A percentile compares a stretch with the other conserved stretches of the same genome.
These are phyloP conservation scores for Globisporangium carolinianum DNA, from an alignment of 352 stramenopile species.

Conservation along the genomic window DNA sequence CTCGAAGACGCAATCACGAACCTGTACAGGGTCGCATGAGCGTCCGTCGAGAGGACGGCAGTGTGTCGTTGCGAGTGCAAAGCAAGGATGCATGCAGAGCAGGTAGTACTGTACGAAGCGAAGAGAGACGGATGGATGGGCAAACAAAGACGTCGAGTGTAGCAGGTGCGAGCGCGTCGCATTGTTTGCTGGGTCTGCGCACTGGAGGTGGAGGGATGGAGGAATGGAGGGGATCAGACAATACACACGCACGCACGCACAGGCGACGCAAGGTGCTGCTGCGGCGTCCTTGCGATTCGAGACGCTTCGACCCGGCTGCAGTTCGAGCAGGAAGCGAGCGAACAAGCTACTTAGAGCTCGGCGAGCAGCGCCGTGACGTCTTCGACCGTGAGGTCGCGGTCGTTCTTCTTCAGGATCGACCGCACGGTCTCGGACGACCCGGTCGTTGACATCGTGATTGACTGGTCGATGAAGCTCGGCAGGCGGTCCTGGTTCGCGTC, in stretches of 20 bases:
- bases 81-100: background rate
- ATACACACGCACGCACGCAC: no score
- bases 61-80: background rate
- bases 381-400: constrained; percentile 83
- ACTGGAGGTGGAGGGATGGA: no score
- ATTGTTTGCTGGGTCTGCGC: no score
- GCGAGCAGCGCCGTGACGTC: constrained; percentile 73
- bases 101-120: background rate
- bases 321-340: no score
- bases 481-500: constrained; percentile 71
- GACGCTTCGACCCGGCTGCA: no score
- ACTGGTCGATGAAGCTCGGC: constrained; percentile 59
- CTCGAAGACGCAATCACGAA: constrained; percentile 14
- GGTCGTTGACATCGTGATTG: constrained; percentile 39
- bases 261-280: no score
- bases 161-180: no score
- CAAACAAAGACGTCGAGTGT: no score
- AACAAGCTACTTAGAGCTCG: constrained; percentile 30
- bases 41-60: background rate
- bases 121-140: no score
- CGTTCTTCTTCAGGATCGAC: constrained; percentile 76
- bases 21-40: constrained; percentile 7
- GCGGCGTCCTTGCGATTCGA: no score
- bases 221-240: no score
- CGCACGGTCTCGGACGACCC: constrained; percentile 55